Evolutionary conservation across 2,329 filamentous ascomycete genomes (phyloP), one percentile per base, ranked within the genome.

Genomic region (Akanthomyces uredinophilus): DNA sequence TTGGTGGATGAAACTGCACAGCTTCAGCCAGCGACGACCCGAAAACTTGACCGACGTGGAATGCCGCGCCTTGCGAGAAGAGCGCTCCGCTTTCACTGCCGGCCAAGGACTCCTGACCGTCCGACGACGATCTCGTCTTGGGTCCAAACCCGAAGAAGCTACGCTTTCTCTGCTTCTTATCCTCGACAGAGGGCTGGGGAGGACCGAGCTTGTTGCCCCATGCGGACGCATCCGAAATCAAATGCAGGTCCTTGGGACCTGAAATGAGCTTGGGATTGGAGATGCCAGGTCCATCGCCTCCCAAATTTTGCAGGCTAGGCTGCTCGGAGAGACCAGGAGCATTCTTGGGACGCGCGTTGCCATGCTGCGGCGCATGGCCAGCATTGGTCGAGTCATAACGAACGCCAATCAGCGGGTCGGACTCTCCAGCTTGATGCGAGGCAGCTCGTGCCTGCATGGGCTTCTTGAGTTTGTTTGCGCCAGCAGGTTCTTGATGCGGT

Each of bases 21-120:
- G 95, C 95, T 70, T 98, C 94, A 10, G 86, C 86, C 58, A 99
- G 78, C 5, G 91, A 86, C 37, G 91, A 89, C 2, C 95, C 95
- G 72, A 99, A 99, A 4, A 92, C 90, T 62, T 89, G 85, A 43
- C 87, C 83, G 16, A 87, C 76, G 0, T 86, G 81, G 18, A 84
- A 64, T 76, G 77, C 64, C 77, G 79, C 60, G 76, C 74, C 64
- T 71, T 74, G 41, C 78, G 76, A 47, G 5, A 68, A 67, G 13
- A 22, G 35, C 37, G 76, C 76, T 22, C 75, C 77, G 16, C 73
- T 77, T 56, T 76, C 78, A 61, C 78, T 81, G 29, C 80, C 78
- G 65, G 83, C 82, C 16, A 84, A 71, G 4, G 81, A 77, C 53
- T 88, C 84, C 65, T 83, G 81, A 1, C 83, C 81, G 44, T 88